Conservation (phyloP, 768 basidiomycete species). For the Hypholoma fasciculare region DNA sequence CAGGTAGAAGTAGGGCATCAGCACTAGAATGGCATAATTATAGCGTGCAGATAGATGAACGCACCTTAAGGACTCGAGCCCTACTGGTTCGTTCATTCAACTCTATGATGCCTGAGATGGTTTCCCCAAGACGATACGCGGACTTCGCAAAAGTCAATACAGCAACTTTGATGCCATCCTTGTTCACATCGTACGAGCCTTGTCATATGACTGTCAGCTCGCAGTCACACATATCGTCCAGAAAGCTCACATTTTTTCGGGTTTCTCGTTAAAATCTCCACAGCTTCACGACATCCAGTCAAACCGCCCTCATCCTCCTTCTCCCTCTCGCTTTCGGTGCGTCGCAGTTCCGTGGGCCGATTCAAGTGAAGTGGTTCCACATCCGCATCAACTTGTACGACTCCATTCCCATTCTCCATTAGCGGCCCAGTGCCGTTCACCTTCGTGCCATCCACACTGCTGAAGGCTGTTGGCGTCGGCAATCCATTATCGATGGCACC, state of each 20-base stretch:
- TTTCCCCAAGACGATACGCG: conserved; percentile 91
- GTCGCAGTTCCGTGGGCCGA: conserved; percentile 22
- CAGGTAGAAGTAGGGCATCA: not conserved
- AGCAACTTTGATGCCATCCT: conserved; percentile 88
- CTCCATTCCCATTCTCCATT: conserved; percentile 6
- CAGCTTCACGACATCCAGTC: conserved; percentile 76
- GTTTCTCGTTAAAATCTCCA: conserved; percentile 88
- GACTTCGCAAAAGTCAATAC: conserved; percentile 90
- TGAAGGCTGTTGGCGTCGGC: not conserved
- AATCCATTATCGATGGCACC: not conserved
- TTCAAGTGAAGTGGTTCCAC: conserved; percentile 23
- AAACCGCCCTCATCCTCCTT: conserved; percentile 43
- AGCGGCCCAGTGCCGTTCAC: not conserved
- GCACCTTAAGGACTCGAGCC: conserved; percentile 82
- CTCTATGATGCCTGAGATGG: conserved; percentile 85
- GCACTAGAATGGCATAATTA: not conserved
- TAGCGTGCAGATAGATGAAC: conserved; percentile 11
- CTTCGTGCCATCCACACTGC: not conserved
- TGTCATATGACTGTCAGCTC: conserved; percentile 3
- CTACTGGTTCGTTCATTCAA: conserved; percentile 73
- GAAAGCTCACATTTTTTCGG: conserved; percentile 75
- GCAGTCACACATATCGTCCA: not conserved
- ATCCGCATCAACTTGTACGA: not conserved
- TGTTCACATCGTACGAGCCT: conserved; percentile 96
- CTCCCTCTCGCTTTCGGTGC: conserved; percentile 34